These are phyloP conservation scores for Xylaria digitata DNA, from an alignment of 2,329 filamentous ascomycete genomes.

Conservation along the genomic window DNA sequence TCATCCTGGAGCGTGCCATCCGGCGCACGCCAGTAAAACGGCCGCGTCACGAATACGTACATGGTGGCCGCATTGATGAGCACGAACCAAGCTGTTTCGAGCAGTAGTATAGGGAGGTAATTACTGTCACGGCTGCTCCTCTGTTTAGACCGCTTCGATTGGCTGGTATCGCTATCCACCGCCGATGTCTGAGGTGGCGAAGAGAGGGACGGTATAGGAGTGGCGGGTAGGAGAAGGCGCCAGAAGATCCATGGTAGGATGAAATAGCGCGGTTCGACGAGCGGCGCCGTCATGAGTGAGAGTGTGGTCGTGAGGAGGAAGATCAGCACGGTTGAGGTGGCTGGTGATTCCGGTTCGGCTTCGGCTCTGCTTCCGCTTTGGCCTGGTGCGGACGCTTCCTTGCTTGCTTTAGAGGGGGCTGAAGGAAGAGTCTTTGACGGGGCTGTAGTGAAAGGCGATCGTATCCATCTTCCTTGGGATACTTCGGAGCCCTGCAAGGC, in stretches of 20 bases:
- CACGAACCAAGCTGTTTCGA: conserved; percentile 78
- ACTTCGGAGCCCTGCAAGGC: conserved; percentile 63
- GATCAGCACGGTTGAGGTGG: conserved; percentile 65
- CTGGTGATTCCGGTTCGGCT: conserved; percentile 41
- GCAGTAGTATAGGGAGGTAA: conserved; percentile 47
- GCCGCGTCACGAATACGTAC: conserved; percentile 75
- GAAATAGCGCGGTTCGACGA: conserved; percentile 96
- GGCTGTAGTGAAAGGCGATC: conserved; percentile 33
- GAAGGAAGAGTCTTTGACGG: not conserved
- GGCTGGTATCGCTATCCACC: not conserved
- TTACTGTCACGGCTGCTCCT: not conserved
- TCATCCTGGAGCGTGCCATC: conserved; percentile 64
- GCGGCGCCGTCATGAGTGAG: conserved; percentile 85
- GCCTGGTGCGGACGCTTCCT: not conserved
- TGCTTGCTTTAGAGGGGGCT: not conserved
- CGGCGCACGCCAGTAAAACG: conserved; percentile 72
- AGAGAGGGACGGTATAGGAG: conserved; percentile 19
- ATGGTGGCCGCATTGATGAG: conserved; percentile 73
- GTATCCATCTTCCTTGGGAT: conserved; percentile 31
- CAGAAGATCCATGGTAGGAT: conserved; percentile 96
- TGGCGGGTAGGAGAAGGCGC: conserved; percentile 80
- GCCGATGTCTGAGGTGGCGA: not conserved
- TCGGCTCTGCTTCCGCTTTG: not conserved
- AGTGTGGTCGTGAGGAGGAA: conserved; percentile 77
- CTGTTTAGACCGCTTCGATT: not conserved